Percentiles rank a stretch among this genome's conserved stretches.
These are phyloP conservation scores for Coniochaeta sp. DNA, from an alignment of 2,329 filamentous ascomycete species.

Conservation along the genomic window DNA sequence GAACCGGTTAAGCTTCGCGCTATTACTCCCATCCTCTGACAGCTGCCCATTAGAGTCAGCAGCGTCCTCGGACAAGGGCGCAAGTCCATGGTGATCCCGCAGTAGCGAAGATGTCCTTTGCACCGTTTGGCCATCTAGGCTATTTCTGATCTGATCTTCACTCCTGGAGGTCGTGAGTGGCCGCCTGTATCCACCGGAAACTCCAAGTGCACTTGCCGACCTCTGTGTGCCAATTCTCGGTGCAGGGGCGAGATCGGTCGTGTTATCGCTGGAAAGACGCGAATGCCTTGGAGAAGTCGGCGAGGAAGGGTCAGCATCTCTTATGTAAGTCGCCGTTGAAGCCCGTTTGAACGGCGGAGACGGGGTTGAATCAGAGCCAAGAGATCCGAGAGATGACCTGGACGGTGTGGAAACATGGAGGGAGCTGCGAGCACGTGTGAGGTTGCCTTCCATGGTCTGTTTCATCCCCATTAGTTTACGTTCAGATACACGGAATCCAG, in stretches of 20 bases:
- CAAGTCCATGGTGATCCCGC: slow-evolving; percentile 34
- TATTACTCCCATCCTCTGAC: slow-evolving; percentile 13
- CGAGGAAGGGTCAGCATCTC: slow-evolving; percentile 17
- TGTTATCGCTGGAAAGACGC: slow-evolving; percentile 55
- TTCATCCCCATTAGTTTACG: background rate
- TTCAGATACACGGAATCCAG: background rate
- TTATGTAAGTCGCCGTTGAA: slow-evolving; percentile 25
- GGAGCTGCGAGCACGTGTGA: slow-evolving; percentile 68
- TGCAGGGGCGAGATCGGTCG: slow-evolving; percentile 35
- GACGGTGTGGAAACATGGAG: slow-evolving; percentile 54
- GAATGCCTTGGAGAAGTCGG: slow-evolving; percentile 38
- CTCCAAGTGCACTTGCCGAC: slow-evolving; percentile 57
- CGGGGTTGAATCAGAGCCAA: slow-evolving; percentile 47
- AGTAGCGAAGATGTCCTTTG: slow-evolving; percentile 27
- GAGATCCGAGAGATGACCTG: slow-evolving; percentile 53
- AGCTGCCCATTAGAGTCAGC: slow-evolving; percentile 15
- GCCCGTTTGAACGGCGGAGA: slow-evolving; percentile 40
- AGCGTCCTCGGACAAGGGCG: slow-evolving; percentile 48
- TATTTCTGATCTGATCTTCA: slow-evolving; percentile 29
- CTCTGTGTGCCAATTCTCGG: slow-evolving; percentile 40
- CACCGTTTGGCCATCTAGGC: slow-evolving; percentile 19
- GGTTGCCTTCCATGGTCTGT: slow-evolving; percentile 89
- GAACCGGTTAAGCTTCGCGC: slow-evolving; percentile 25
- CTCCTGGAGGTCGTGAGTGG: slow-evolving; percentile 35
- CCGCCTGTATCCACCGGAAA: slow-evolving; percentile 50